phyloP scores from a whole-genome alignment of 345 rosid genomes.

The Dipteronia sinensis region DNA sequence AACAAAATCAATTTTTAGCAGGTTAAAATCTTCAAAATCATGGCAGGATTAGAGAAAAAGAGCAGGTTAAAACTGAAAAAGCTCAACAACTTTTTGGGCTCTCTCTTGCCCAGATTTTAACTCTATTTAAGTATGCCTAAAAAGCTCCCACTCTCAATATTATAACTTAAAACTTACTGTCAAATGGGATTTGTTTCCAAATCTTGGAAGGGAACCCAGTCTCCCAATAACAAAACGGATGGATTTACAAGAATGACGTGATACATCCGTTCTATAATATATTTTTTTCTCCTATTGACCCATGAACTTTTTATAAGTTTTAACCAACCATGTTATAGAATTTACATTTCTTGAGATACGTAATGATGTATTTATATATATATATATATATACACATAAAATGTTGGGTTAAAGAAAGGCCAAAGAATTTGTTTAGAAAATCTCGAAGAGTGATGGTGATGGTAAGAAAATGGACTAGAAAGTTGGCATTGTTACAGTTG shows the following conservation, averaged over 20 bases:
- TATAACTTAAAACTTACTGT: neutral
- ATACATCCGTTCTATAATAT: too few species aligned
- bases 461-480: neutral
- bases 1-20: neutral
- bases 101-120: neutral
- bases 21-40: constrained; percentile 12
- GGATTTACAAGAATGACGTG: neutral
- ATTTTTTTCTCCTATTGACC: too few species aligned
- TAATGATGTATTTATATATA: neutral
- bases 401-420: neutral
- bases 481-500: constrained; percentile 11
- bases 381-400: too few species aligned
- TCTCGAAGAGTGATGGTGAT: neutral
- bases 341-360: neutral
- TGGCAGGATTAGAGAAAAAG: neutral
- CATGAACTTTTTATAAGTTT: too few species aligned
- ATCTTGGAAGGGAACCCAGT: neutral
- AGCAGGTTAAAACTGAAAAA: constrained; percentile 13
- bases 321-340: too few species aligned
- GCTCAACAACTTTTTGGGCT: constrained; percentile 12
- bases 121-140: neutral
- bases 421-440: neutral
- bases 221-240: neutral
- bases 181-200: neutral
- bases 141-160: constrained; percentile 12